Evolutionary conservation across 2,329 filamentous ascomycete genomes (phyloP), one percentile per base, ranked within the genome.

Genomic region (Drechslerella stenobrocha): DNA sequence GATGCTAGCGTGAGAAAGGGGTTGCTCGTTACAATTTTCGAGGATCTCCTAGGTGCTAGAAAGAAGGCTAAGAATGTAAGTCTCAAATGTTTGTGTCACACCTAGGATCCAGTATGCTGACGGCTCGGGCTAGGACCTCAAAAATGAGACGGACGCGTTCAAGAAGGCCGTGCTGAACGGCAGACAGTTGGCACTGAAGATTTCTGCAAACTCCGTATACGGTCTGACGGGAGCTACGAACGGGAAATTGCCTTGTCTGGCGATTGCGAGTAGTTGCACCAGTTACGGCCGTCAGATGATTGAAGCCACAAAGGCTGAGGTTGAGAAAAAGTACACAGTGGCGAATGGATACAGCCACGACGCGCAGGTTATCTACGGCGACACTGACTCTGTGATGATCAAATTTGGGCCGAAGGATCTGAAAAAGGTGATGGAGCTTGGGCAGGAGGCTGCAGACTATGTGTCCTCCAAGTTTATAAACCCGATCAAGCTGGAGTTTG

Each of bases 341-440:
- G 89, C 89, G 50, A 97, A 98, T 73, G 93, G 93, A 15, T 98
- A 97, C 77, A 85, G 83, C 1, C 90, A 97, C 76, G 89, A 98
- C 76, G 93, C 93, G 0, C 86, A 96, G 75, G 93, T 98, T 78
- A 95, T 98, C 70, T 98, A 98, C 73, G 93, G 93, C 79, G 93
- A 98, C 77, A 98, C 93, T 1, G 93, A 98, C 81, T 98, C 93
- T 6, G 93, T 98, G 79, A 98, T 98, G 93, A 92, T 98, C 69
- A 97, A 96, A 75, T 98, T 98, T 72, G 93, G 93, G 42, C 91
- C 90, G 7, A 86, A 85, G 40, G 90, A 96, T 70, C 81, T 98
- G 15, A 82, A 84, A 3, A 89, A 93, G 71, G 87, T 90, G 20
- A 98, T 98, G 93, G 90, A 88, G 74, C 80, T 98, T 18, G 93